phyloP scores from a whole-genome alignment of 352 stramenopile genomes.

The Elongisporangium undulatum region DNA sequence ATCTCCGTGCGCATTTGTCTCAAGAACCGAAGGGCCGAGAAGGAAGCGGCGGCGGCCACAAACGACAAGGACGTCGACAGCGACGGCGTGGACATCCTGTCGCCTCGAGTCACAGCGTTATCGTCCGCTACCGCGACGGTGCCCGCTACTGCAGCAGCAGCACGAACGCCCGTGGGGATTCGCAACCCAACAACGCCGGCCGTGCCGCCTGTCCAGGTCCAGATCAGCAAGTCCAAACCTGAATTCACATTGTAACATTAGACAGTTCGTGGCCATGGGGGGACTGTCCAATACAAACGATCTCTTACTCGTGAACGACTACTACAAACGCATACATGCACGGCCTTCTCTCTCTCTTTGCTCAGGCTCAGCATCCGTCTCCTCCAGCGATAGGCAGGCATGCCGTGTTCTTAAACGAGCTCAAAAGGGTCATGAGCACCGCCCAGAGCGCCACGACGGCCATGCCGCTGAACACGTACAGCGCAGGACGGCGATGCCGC shows the following conservation, averaged over 20 bases:
- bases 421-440: constrained; percentile 43
- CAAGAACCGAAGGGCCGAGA: constrained; percentile 23
- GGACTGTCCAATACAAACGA: background rate
- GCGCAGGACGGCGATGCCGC: constrained; percentile 12
- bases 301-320: constrained; percentile 1
- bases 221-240: background rate
- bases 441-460: constrained; percentile 49
- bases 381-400: constrained; percentile 64
- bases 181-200: background rate
- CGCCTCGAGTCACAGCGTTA: background rate
- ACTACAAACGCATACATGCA: constrained; percentile 8
- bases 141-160: too few species aligned
- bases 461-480: constrained; percentile 19
- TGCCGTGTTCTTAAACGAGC: constrained; percentile 43
- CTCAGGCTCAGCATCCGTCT: constrained; percentile 39
- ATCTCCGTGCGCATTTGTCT: constrained; percentile 25
- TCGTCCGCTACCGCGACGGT: background rate
- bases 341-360: constrained; percentile 1
- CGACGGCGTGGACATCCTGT: constrained; percentile 4
- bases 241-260: background rate
- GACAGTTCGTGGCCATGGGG: too few species aligned
- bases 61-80: constrained; percentile 3
- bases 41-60: background rate
- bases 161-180: background rate
- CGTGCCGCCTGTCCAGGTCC: background rate